A percentile compares a stretch with the other conserved stretches of the same genome.
Evolutionary conservation across 495 filamentous ascomycete species (phyloP).

Genomic region (Darksidea phi): DNA sequence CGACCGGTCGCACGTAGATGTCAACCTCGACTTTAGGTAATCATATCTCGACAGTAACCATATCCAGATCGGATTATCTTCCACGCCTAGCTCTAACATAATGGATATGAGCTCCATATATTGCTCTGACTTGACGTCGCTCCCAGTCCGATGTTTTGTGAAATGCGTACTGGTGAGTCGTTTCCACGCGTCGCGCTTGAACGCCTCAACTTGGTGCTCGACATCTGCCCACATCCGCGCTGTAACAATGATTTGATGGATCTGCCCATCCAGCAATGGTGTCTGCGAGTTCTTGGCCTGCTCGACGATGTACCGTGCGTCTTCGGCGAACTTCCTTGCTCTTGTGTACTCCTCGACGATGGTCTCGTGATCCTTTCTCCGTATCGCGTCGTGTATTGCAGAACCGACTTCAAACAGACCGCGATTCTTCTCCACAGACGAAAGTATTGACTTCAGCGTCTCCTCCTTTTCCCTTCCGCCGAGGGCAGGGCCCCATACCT

Average conservation of each 20-base stretch:
- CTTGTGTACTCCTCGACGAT: conserved; percentile 82
- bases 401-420: conserved; percentile 77
- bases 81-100: conserved; percentile 84
- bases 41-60: conserved; percentile 90
- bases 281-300: conserved; percentile 49
- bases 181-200: conserved; percentile 87
- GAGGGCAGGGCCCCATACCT: conserved; percentile 92
- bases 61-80: conserved; percentile 92
- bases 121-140: conserved; percentile 62
- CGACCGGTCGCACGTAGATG: conserved; percentile 72
- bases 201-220: conserved; percentile 73
- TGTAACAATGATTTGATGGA: conserved; percentile 80
- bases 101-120: conserved; percentile 87
- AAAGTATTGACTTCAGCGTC: conserved; percentile 69
- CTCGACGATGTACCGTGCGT: conserved; percentile 63
- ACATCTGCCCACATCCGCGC: conserved; percentile 95
- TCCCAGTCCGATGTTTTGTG: conserved; percentile 45
- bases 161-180: conserved; percentile 54
- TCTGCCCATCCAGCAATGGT: conserved; percentile 67
- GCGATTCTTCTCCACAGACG: conserved; percentile 71
- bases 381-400: conserved; percentile 78
- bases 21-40: conserved; percentile 80
- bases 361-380: conserved; percentile 81
- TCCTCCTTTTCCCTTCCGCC: conserved; percentile 91
- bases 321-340: conserved; percentile 71